Evolutionary conservation across 106 monocot genomes (phyloP).

Genomic region (Apostasia shenzhenica): DNA sequence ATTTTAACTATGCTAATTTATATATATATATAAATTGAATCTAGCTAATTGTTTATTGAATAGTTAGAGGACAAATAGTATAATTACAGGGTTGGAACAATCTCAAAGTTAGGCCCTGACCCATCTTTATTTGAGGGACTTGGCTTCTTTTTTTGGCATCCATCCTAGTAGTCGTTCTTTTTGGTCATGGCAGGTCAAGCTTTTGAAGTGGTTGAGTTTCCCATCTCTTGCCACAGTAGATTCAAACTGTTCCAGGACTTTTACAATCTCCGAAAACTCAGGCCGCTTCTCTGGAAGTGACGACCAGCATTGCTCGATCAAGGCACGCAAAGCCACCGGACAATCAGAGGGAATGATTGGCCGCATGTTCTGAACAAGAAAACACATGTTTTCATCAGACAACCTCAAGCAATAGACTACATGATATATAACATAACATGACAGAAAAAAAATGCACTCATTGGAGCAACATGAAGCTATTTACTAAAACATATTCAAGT

Average conservation of each 20-base stretch:
- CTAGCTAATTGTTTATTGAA: too few species aligned
- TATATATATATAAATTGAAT: too few species aligned
- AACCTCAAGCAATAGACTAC: too few species aligned
- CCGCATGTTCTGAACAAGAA: conserved; percentile 45
- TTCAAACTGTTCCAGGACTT: conserved; percentile 61
- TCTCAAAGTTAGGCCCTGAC: too few species aligned
- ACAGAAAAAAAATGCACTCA: too few species aligned
- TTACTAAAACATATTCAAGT: too few species aligned
- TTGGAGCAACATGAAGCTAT: too few species aligned
- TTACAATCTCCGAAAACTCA: conserved; percentile 65
- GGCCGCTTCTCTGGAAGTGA: conserved; percentile 57
- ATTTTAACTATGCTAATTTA: too few species aligned
- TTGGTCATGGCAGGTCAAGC: conserved; percentile 27
- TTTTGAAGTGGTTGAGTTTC: conserved; percentile 22
- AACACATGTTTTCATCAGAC: conserved; percentile 1
- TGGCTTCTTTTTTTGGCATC: conserved; percentile 33
- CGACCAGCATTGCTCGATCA: conserved; percentile 73
- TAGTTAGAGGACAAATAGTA: too few species aligned
- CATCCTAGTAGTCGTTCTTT: conserved; percentile 31
- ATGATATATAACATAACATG: too few species aligned
- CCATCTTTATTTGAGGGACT: too few species aligned
- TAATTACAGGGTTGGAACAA: too few species aligned
- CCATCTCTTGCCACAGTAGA: conserved; percentile 32
- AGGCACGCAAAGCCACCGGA: conserved; percentile 25
- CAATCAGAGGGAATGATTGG: conserved; percentile 46